Evolutionary conservation across 768 basidiomycete genomes (phyloP).

Genomic region (Vararia minispora): DNA sequence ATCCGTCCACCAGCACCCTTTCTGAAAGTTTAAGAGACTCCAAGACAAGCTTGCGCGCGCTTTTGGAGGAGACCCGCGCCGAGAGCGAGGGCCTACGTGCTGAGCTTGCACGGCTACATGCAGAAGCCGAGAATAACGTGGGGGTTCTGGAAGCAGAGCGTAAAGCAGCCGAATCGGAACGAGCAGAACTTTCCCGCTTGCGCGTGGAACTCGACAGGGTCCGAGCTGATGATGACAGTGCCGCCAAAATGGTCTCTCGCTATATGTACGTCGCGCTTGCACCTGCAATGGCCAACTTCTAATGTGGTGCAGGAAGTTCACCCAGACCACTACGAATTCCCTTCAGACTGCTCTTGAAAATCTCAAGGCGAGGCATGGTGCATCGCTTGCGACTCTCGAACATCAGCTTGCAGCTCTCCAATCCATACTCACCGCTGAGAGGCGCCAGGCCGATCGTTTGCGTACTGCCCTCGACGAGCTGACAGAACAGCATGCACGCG

Average conservation of each 20-base stretch:
- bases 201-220: slow-evolving; percentile 43
- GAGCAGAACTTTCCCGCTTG: slow-evolving; percentile 32
- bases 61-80: slow-evolving; percentile 37
- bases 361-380: slow-evolving; percentile 49
- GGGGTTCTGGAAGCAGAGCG: slow-evolving; percentile 36
- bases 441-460: slow-evolving; percentile 34
- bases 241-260: slow-evolving; percentile 73
- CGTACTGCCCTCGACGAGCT: slow-evolving; percentile 56
- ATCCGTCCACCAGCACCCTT: slow-evolving; percentile 6
- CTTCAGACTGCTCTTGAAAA: slow-evolving; percentile 51
- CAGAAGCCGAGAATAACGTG: slow-evolving; percentile 31
- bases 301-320: slow-evolving; percentile 55
- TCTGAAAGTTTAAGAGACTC: slow-evolving; percentile 30
- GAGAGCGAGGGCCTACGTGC: slow-evolving; percentile 35
- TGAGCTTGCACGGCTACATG: slow-evolving; percentile 30
- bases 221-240: slow-evolving; percentile 57
- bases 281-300: background rate
- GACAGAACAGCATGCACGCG: slow-evolving; percentile 58
- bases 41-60: slow-evolving; percentile 35
- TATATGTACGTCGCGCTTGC: slow-evolving; percentile 50
- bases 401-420: slow-evolving; percentile 36
- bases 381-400: slow-evolving; percentile 47
- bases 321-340: slow-evolving; percentile 57
- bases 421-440: slow-evolving; percentile 31
- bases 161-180: slow-evolving; percentile 29